Evolutionary conservation across 1,139 yeast genomes (phyloP).

Genomic region (Lodderomyces oxycetoniae): DNA sequence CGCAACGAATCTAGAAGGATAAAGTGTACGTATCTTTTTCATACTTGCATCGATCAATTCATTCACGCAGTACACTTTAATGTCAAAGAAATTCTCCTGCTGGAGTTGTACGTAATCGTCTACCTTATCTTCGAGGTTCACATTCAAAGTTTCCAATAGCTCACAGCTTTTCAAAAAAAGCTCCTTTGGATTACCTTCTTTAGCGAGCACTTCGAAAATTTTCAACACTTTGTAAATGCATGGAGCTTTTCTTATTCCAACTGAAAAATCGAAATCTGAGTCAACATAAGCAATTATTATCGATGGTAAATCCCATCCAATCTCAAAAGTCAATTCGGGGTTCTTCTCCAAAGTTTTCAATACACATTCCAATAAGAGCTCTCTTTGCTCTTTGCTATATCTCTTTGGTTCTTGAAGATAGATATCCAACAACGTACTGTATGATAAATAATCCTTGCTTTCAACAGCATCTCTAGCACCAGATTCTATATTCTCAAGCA

Average conservation of each 20-base stretch:
- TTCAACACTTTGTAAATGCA: slow-evolving; percentile 37
- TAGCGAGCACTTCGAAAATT: slow-evolving; percentile 56
- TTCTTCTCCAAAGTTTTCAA: slow-evolving; percentile 26
- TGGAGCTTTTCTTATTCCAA: slow-evolving; percentile 29
- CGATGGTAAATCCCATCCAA: slow-evolving; percentile 87
- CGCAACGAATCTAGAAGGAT: slow-evolving; percentile 73
- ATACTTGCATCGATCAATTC: slow-evolving; percentile 57
- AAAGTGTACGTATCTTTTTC: slow-evolving; percentile 52
- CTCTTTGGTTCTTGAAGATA: slow-evolving; percentile 45
- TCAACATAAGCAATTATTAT: slow-evolving; percentile 48
- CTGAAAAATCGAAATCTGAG: slow-evolving; percentile 18
- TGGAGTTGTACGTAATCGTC: slow-evolving; percentile 5
- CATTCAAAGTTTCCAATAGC: slow-evolving; percentile 32
- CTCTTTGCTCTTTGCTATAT: slow-evolving; percentile 48
- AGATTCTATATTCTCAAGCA: slow-evolving; percentile 25
- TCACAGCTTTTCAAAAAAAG: slow-evolving; percentile 68
- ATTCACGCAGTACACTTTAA: slow-evolving; percentile 58
- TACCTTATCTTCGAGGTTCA: slow-evolving; percentile 6
- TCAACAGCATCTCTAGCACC: slow-evolving; percentile 39
- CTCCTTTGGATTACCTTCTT: slow-evolving; percentile 75
- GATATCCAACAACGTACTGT: slow-evolving; percentile 65
- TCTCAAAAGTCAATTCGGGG: slow-evolving; percentile 52
- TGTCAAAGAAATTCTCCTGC: slow-evolving; percentile 38
- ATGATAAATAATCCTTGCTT: slow-evolving; percentile 61
- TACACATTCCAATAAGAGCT: slow-evolving; percentile 40